Evolutionary conservation across 106 monocot species (phyloP).

Genomic region (Hemerocallis citrina): DNA sequence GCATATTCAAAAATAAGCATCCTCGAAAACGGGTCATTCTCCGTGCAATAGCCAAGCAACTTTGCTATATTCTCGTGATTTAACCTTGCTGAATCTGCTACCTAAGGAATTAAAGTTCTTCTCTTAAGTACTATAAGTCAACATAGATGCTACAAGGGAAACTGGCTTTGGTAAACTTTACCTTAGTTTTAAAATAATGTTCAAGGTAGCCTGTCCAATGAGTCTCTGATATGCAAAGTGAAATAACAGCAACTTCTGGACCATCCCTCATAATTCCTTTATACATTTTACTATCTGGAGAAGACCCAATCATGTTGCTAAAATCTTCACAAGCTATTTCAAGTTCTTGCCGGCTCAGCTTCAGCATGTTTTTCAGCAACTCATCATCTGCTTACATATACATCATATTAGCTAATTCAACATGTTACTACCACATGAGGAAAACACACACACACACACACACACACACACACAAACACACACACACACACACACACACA

Average conservation of each 20-base stretch:
- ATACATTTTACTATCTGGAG: conserved; percentile 54
- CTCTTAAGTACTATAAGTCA: background rate
- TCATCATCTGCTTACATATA: conserved; percentile 32
- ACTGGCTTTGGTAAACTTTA: conserved; percentile 8
- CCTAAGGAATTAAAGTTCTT: conserved; percentile 28
- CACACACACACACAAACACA: too few relatives aligned
- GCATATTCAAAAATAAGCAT: conserved; percentile 95
- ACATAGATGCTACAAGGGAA: background rate
- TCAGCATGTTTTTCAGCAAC: conserved; percentile 51
- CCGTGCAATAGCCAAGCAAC: conserved; percentile 76
- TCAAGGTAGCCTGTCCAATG: conserved; percentile 73
- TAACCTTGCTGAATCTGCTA: conserved; percentile 61
- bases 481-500: background rate
- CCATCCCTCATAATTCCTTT: conserved; percentile 86
- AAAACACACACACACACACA: too few relatives aligned
- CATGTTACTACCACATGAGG: too few relatives aligned
- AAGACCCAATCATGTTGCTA: conserved; percentile 93
- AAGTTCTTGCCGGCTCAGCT: conserved; percentile 60
- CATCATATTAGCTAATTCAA: too few relatives aligned
- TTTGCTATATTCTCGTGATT: conserved; percentile 73
- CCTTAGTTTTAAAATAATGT: conserved; percentile 75
- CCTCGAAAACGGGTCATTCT: conserved; percentile 74
- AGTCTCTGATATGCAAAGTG: conserved; percentile 46
- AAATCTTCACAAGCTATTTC: conserved; percentile 96
- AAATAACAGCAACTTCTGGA: conserved; percentile 84